A percentile compares a stretch with the other conserved stretches of the same genome.
phyloP scores from a whole-genome alignment of 139 green algal genomes.

The Picochlorum sp. region DNA sequence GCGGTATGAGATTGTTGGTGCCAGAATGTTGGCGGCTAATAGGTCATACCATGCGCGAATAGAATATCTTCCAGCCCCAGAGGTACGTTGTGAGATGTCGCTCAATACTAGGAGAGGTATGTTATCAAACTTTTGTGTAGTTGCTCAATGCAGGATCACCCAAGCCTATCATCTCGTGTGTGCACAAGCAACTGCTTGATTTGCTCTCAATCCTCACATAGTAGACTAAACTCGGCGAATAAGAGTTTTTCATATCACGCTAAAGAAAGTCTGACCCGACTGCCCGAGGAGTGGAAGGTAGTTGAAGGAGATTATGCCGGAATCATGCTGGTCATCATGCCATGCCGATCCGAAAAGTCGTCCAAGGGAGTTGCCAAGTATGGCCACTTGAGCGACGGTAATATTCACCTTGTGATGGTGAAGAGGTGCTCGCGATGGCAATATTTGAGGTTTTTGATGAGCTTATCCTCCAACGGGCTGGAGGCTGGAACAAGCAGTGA shows the following conservation, averaged over 20 bases:
- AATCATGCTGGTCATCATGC: conserved; percentile 66
- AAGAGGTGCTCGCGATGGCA: conserved; percentile 34
- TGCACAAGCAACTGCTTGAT: conserved; percentile 3
- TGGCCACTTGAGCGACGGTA: conserved; percentile 61
- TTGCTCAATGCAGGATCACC: conserved; percentile 1
- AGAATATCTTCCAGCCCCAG: conserved; percentile 15
- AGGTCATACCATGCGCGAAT: conserved; percentile 18
- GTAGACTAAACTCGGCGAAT: neutral
- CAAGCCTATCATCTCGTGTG: neutral
- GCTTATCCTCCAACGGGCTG: neutral
- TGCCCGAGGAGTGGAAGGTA: neutral
- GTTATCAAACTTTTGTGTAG: too few relatives aligned
- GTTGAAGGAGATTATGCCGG: conserved; percentile 50
- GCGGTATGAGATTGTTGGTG: conserved; percentile 42
- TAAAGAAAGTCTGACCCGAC: neutral
- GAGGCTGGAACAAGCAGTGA: conserved; percentile 3
- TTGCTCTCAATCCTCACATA: neutral
- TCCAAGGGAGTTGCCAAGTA: conserved; percentile 52
- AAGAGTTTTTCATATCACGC: conserved; percentile 1
- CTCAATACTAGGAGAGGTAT: neutral
- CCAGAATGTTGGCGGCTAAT: conserved; percentile 27
- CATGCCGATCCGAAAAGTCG: conserved; percentile 60
- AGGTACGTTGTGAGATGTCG: neutral
- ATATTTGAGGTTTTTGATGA: conserved; percentile 60
- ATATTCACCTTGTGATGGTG: conserved; percentile 68